Evolutionary conservation across 495 filamentous ascomycete genomes (phyloP), one percentile per base, ranked within the genome.

Genomic region (Ramalina intermedia): DNA sequence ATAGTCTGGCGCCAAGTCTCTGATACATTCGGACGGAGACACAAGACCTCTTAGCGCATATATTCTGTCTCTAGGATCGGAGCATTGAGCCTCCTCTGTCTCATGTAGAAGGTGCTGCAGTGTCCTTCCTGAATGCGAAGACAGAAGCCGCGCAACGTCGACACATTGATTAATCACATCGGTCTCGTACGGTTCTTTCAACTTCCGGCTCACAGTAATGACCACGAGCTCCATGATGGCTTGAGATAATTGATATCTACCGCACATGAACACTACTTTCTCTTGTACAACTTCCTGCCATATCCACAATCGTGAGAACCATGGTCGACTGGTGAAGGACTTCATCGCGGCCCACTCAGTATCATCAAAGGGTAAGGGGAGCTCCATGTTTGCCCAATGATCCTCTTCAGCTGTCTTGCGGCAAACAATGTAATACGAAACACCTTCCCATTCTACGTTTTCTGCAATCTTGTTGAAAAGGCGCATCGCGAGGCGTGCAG

Each of bases 11-110:
- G 37, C 14, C 18, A 51, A 8, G 12, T 37, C 27, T 20, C 6
- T 27, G 2, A 29, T 43, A 14, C 21, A 7, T 18, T 26, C 3
- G 2, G 29, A 33, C 29, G 18, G 12, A 1, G 11, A 1, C 11
- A 46, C 27, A 6, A 45, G 35, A 37, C 36, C 40, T 24, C 38
- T 27, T 2, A 51, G 21, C 4, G 33, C 49, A 37, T 51, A 46
- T 3, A 51, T 44, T n/a, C 21, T 51, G 37, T 51, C 49, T 27
- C 33, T 37, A 12, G 16, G 26, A 51, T 51, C 49, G n/a, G 41
- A 38, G 14, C 42, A 51, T n/a, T 27, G 17, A 40, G 41, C 35
- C 5, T 45, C 33, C 26, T n/a, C 23, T 4, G 12, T 39, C 14
- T 12, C 13, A 9, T 50, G 4, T 2, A 50, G 26, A 35, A 13